phyloP scores from a whole-genome alignment of 106 monocot genomes.

The Dactylorhiza incarnata region DNA sequence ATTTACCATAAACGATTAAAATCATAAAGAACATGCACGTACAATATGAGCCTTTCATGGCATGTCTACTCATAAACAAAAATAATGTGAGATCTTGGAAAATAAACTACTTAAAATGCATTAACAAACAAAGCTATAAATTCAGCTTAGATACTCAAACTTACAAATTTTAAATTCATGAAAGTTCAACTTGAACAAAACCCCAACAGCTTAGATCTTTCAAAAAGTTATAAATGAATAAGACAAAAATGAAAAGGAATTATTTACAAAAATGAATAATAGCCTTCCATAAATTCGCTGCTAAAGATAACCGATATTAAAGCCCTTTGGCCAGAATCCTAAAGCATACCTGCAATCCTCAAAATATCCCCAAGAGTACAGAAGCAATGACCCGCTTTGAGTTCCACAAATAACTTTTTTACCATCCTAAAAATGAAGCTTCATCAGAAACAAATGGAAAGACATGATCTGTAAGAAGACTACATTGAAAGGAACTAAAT shows the following conservation, averaged over 20 bases:
- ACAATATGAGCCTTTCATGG: neutral
- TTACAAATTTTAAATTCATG: neutral
- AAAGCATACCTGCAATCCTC: conserved; percentile 78
- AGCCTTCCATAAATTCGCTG: neutral
- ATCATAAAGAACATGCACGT: neutral
- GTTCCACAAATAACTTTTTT: conserved; percentile 90
- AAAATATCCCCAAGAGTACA: conserved; percentile 89
- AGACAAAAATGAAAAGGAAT: neutral
- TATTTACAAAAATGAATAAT: neutral
- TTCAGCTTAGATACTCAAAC: neutral
- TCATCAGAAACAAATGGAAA: neutral
- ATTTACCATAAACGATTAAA: neutral
- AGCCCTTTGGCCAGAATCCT: neutral
- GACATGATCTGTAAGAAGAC: no score
- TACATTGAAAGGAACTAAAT: no score
- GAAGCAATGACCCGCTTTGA: conserved; percentile 66
- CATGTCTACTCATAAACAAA: neutral
- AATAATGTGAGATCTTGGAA: neutral
- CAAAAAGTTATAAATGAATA: neutral
- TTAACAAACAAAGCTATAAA: neutral
- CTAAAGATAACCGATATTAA: neutral
- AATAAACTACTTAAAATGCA: neutral
- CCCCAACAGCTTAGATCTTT: neutral
- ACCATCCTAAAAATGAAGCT: conserved; percentile 50
- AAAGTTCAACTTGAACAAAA: neutral